Conservation (phyloP, 371 early-diverging fungal genomes). For the Mucor indicus region DNA sequence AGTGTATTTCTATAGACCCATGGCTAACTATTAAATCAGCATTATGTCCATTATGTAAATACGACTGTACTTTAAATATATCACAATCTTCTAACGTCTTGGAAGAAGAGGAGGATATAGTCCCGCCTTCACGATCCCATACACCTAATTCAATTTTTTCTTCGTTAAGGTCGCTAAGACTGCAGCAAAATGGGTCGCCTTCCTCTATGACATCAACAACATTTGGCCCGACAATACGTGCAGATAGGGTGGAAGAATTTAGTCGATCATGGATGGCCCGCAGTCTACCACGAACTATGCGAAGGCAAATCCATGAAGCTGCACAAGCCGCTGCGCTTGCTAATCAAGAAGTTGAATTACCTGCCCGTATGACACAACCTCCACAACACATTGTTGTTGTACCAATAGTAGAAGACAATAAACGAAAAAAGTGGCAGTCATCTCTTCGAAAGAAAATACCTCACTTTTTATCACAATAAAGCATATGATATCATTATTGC, state of each 20-base stretch:
- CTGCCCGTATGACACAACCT: slow-evolving; percentile 23
- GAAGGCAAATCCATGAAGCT: slow-evolving; percentile 38
- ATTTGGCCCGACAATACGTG: slow-evolving; percentile 45
- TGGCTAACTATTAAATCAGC: slow-evolving; percentile 57
- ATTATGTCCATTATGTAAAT: slow-evolving; percentile 55
- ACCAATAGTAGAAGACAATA: no score
- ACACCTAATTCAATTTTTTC: not conserved
- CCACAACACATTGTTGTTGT: no score
- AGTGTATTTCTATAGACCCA: slow-evolving; percentile 42
- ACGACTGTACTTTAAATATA: slow-evolving; percentile 34
- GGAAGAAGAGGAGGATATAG: not conserved
- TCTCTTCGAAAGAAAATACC: no score
- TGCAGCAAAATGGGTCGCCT: not conserved
- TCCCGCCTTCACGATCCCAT: not conserved
- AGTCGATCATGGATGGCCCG: slow-evolving; percentile 47
- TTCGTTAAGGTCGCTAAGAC: not conserved
- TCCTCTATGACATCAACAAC: slow-evolving; percentile 1
- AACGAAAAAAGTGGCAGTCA: no score
- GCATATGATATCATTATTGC: no score
- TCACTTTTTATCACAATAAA: no score
- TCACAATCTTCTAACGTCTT: no score
- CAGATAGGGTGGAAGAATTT: slow-evolving; percentile 41
- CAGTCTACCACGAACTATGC: slow-evolving; percentile 46
- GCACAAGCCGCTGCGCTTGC: slow-evolving; percentile 14
- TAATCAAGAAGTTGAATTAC: slow-evolving; percentile 20